phyloP scores from a whole-genome alignment of 495 filamentous ascomycete genomes.

The Aspergillus sclerotiicarbonarius region DNA sequence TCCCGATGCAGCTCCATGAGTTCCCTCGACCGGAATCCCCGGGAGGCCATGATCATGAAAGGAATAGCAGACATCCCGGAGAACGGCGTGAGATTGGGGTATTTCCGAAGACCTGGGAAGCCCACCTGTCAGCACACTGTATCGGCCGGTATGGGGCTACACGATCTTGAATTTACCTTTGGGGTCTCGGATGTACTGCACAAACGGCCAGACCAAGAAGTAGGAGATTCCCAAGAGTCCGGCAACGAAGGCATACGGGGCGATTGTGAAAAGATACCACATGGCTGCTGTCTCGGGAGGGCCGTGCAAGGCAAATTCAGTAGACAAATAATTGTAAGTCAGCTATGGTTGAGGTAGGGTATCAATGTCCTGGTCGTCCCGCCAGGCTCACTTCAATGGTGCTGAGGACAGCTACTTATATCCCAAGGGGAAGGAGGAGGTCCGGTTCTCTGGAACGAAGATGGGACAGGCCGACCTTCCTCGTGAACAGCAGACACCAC shows the following conservation, averaged over 20 bases:
- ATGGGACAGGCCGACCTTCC: not conserved
- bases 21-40: slow-evolving; percentile 43
- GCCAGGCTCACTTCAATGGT: not conserved
- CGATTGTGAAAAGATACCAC: slow-evolving; percentile 23
- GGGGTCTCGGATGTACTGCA: slow-evolving; percentile 44
- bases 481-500: not conserved
- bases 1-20: slow-evolving; percentile 42
- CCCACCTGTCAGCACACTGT: not conserved
- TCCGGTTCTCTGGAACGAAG: not conserved
- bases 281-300: slow-evolving; percentile 9
- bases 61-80: slow-evolving; percentile 46
- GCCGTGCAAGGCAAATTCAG: not conserved
- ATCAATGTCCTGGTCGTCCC: not conserved
- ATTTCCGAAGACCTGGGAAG: slow-evolving; percentile 43
- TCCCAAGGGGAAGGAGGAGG: not conserved
- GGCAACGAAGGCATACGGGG: slow-evolving; percentile 29
- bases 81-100: slow-evolving; percentile 42
- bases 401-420: not conserved
- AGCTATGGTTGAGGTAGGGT: not conserved
- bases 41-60: slow-evolving; percentile 43
- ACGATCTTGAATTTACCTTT: slow-evolving; percentile 29
- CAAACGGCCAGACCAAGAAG: slow-evolving; percentile 39
- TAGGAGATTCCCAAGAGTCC: slow-evolving; percentile 31
- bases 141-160: not conserved
- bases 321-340: not conserved